Evolutionary conservation across 805 yeast genomes (phyloP), one percentile per base, ranked within the genome.

Genomic region (Debaryomyces hansenii): DNA sequence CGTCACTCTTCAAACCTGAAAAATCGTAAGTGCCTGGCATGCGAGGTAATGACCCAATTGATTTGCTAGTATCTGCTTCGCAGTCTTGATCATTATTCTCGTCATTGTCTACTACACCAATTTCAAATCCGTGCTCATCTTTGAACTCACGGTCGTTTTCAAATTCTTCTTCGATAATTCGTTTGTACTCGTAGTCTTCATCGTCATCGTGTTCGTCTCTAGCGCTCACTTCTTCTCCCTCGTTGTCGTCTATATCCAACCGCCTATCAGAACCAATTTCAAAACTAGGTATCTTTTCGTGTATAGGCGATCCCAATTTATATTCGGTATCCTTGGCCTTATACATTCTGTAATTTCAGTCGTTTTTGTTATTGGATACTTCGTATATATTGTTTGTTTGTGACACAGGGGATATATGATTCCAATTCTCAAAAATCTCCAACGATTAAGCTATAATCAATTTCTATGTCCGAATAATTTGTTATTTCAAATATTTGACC

Each of bases 1-100:
- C 48, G 39, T 47, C 24, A 5, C 36, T 41, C 21, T 49, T 54
- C n/a, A 57, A 40, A 37, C 55, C 60, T 31, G 50, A 50, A 12
- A 60, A 53, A 44, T 57, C 62, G 39, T 50, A 60, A 9, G 60
- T 54, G 4, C 56, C 64, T 9, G 64, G 64, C 57, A 57, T 58
- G 28, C 64, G 42, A 12, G 64, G 63, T 21, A 60, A 48, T 0
- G 49, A 42, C 3, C 49, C 48, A 6, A 39, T 28, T 1, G 42
- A 39, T 39, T 34, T 32, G 33, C 24, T 34, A 5, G 38, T 27
- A 14, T 41, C 37, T 20, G 16, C 34, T 18, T 43, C 45, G 12
- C 9, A 10, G 16, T 35, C 21, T 4, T 33, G 6, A 2, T 34
- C 44, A 20, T 32, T 20, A 16, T 35, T 16, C 34, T 39, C 41